A percentile compares a stretch with the other conserved stretches of the same genome.
Conservation (phyloP, 495 filamentous ascomycete species). For the Aspergillus bertholletiae region DNA sequence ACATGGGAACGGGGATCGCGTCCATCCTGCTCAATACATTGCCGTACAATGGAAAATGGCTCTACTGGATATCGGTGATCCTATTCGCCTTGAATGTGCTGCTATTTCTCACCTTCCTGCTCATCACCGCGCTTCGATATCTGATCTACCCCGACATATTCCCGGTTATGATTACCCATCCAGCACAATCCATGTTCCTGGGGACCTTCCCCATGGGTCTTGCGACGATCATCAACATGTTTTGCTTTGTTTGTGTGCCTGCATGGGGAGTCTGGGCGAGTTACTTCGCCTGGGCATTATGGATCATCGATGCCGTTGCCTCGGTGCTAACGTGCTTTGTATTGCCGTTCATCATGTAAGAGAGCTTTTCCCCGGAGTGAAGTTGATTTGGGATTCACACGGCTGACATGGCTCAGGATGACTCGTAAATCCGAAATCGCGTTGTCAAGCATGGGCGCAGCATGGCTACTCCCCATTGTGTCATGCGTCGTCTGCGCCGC, state of each 20-base stretch:
- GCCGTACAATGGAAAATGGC: slow-evolving; percentile 51
- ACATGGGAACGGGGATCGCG: slow-evolving; percentile 64
- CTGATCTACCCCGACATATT: slow-evolving; percentile 56
- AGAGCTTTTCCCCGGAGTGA: slow-evolving; percentile 44
- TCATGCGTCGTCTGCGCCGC: slow-evolving; percentile 54
- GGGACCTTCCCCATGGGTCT: slow-evolving; percentile 63
- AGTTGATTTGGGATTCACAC: too few species aligned
- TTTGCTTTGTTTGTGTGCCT: slow-evolving; percentile 51
- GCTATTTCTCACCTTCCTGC: slow-evolving; percentile 37
- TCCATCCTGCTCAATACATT: slow-evolving; percentile 56
- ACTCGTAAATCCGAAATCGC: slow-evolving; percentile 21
- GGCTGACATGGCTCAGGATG: too few species aligned
- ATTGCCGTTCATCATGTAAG: slow-evolving; percentile 58
- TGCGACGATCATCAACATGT: slow-evolving; percentile 59
- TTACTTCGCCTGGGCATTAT: slow-evolving; percentile 49
- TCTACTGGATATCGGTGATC: slow-evolving; percentile 50
- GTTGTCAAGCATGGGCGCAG: slow-evolving; percentile 52
- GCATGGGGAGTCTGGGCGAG: slow-evolving; percentile 41
- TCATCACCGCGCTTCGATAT: slow-evolving; percentile 53
- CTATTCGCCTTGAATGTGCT: slow-evolving; percentile 54
- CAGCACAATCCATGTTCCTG: slow-evolving; percentile 57
- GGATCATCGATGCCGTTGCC: slow-evolving; percentile 56
- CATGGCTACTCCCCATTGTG: slow-evolving; percentile 60
- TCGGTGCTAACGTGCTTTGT: slow-evolving; percentile 48
- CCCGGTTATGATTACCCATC: slow-evolving; percentile 52